Conservation (phyloP, 2,329 filamentous ascomycete species). For the Rosellinia necatrix region DNA sequence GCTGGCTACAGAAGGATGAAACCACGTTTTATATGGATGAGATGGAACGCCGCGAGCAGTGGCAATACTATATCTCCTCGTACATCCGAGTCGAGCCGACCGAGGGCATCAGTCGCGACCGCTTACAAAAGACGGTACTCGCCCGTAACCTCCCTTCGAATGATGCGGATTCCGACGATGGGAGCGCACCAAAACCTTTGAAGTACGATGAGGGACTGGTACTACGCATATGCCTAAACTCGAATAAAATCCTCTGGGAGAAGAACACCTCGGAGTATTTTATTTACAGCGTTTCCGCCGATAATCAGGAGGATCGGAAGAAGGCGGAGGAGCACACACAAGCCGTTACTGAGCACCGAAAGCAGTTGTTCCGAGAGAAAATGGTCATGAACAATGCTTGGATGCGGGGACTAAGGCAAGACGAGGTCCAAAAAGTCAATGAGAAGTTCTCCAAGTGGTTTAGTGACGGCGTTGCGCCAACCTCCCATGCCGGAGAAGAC, state of each 20-base stretch:
- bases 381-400: slow-evolving; percentile 81
- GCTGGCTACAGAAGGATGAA: slow-evolving; percentile 70
- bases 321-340: slow-evolving; percentile 65
- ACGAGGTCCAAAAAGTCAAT: slow-evolving; percentile 75
- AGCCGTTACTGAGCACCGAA: slow-evolving; percentile 63
- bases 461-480: slow-evolving; percentile 52
- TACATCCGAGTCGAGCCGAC: slow-evolving; percentile 89
- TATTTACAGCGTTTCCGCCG: slow-evolving; percentile 71
- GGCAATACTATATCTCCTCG: slow-evolving; percentile 95
- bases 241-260: slow-evolving; percentile 79
- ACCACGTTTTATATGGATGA: slow-evolving; percentile 87
- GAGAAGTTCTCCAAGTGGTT: slow-evolving; percentile 63
- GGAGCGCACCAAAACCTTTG: slow-evolving; percentile 63
- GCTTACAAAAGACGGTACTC: slow-evolving; percentile 70
- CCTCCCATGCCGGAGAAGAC: slow-evolving; percentile 38
- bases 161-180: slow-evolving; percentile 67
- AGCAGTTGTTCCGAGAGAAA: slow-evolving; percentile 76
- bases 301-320: slow-evolving; percentile 67
- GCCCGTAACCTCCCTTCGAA: slow-evolving; percentile 70
- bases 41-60: slow-evolving; percentile 79
- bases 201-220: slow-evolving; percentile 70
- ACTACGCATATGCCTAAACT: slow-evolving; percentile 76
- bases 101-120: slow-evolving; percentile 70
- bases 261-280: slow-evolving; percentile 72
- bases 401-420: slow-evolving; percentile 78